Evolutionary conservation across 345 rosid species (phyloP).

Genomic region (Syzygium aqueum): DNA sequence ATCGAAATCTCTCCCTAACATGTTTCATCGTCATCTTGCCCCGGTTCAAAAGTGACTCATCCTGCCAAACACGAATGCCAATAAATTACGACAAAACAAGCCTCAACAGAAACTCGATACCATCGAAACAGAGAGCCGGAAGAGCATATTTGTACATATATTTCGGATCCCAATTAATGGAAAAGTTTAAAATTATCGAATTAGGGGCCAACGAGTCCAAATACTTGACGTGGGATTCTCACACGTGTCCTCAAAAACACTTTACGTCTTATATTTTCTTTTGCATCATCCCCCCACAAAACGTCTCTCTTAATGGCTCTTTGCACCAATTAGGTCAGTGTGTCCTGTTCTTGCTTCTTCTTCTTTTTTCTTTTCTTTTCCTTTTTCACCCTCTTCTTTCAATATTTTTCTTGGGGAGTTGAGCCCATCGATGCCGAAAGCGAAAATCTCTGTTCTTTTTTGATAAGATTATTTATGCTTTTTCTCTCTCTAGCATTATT

Average conservation of each 20-base stretch:
- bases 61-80: not conserved
- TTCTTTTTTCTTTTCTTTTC: not conserved
- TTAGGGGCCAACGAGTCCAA: not conserved
- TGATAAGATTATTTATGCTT: not conserved
- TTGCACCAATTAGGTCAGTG: not conserved
- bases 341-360: not conserved
- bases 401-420: not conserved
- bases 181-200: not conserved
- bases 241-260: not conserved
- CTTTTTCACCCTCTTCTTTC: not conserved
- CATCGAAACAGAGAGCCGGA: rapidly evolving
- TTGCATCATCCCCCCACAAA: not conserved
- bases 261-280: not conserved
- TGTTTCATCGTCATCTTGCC: not conserved
- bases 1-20: too few relatives aligned
- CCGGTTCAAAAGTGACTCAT: not conserved
- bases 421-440: not conserved
- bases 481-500: not conserved
- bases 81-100: not conserved
- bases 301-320: not conserved
- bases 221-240: not conserved
- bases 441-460: not conserved
- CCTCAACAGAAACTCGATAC: too few relatives aligned
- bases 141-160: not conserved
- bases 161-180: rapidly evolving